These are phyloP conservation scores for Kwoniella pini DNA, from an alignment of 768 basidiomycete genomes.

Conservation along the genomic window DNA sequence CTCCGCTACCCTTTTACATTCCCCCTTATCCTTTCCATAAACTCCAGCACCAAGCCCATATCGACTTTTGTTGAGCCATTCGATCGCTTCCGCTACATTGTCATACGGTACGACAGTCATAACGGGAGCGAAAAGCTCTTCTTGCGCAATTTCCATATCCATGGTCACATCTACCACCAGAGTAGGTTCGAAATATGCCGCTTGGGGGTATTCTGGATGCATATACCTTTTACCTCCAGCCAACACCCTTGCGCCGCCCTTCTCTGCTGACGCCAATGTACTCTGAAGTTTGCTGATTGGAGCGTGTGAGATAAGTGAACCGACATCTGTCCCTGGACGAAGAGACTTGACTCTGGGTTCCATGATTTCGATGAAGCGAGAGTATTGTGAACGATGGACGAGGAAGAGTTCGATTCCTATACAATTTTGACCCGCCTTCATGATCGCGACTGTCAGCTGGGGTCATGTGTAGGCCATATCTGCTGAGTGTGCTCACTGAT, in stretches of 20 bases:
- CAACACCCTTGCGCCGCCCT: conserved; percentile 66
- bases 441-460: neutral
- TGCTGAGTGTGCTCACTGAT: conserved; percentile 34
- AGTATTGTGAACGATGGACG: conserved; percentile 75
- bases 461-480: neutral
- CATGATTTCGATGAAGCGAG: conserved; percentile 70
- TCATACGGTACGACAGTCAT: conserved; percentile 84
- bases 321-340: conserved; percentile 77
- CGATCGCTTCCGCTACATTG: conserved; percentile 77
- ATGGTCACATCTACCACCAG: conserved; percentile 75
- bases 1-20: conserved; percentile 77
- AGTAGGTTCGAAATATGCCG: conserved; percentile 83
- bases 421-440: conserved; percentile 80
- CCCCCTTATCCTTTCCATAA: conserved; percentile 79
- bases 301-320: conserved; percentile 77
- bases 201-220: conserved; percentile 70
- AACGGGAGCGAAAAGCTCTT: conserved; percentile 93
- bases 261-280: conserved; percentile 69
- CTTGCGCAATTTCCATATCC: conserved; percentile 72
- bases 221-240: conserved; percentile 67
- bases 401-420: conserved; percentile 94
- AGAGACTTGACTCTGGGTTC: conserved; percentile 63
- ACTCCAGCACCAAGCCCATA: conserved; percentile 94
- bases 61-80: conserved; percentile 80
- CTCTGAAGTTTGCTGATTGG: conserved; percentile 70